A percentile compares a stretch with the other conserved stretches of the same genome.
These are phyloP conservation scores for Pseudomicrostroma phylloplanum DNA, from an alignment of 1,284 basidiomycete species.

Conservation along the genomic window DNA sequence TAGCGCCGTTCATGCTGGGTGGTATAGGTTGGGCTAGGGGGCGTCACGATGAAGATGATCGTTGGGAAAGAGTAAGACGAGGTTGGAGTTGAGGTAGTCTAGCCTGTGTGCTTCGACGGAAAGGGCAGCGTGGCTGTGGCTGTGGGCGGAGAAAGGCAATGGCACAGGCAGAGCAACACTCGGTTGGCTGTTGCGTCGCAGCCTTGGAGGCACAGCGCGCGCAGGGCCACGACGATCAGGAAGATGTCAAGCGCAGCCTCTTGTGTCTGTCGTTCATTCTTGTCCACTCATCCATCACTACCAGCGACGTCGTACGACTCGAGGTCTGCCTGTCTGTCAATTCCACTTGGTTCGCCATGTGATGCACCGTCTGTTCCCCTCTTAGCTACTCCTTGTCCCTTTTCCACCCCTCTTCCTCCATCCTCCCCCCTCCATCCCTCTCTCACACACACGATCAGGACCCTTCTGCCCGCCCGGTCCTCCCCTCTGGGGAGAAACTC, in stretches of 20 bases:
- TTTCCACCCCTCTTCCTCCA: neutral
- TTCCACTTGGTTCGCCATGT: neutral
- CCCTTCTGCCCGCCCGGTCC: constrained; percentile 5
- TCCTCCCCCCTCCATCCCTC: neutral
- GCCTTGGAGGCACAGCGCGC: too few species aligned
- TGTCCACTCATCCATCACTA: neutral
- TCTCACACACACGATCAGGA: neutral
- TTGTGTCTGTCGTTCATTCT: neutral
- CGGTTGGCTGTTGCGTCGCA: too few species aligned
- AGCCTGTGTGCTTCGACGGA: neutral
- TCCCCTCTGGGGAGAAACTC: constrained; percentile 1
- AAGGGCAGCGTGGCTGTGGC: neutral
- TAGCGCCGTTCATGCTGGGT: neutral
- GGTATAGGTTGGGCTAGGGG: neutral
- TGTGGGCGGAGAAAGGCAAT: neutral
- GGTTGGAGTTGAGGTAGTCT: too few species aligned
- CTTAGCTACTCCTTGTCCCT: too few species aligned
- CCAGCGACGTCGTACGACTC: neutral
- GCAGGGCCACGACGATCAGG: neutral
- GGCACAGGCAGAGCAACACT: too few species aligned
- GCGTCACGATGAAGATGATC: neutral
- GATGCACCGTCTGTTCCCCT: neutral
- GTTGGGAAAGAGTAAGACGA: neutral
- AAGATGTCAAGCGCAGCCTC: neutral
- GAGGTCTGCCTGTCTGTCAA: neutral